Evolutionary conservation across 2,329 filamentous ascomycete genomes (phyloP).

Genomic region (Drechslerella stenobrocha): DNA sequence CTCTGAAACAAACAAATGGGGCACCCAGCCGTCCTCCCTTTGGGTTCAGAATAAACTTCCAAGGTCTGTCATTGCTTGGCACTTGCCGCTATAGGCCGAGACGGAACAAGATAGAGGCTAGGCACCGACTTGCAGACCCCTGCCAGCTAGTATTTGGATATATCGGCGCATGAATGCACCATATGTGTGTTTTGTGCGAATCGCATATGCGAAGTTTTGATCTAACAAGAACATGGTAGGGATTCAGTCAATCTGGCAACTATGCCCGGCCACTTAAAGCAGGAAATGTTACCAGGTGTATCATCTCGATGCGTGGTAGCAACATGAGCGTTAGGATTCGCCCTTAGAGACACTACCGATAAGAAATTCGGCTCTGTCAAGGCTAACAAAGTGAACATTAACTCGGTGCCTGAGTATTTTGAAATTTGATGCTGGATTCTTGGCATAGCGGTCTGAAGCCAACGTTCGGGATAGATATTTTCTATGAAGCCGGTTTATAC

Average conservation of each 20-base stretch:
- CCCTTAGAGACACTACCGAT: neutral
- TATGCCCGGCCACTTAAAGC: too few relatives aligned
- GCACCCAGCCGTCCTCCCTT: neutral
- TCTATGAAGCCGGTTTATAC: conserved; percentile 41
- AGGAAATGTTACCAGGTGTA: neutral
- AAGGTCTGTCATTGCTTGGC: too few relatives aligned
- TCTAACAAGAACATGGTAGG: neutral
- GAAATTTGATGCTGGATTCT: conserved; percentile 38
- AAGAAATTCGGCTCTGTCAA: conserved; percentile 1
- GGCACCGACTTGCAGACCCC: conserved; percentile 24
- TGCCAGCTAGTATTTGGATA: conserved; percentile 21
- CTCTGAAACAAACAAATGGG: neutral
- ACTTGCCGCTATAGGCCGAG: too few relatives aligned
- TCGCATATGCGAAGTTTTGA: conserved; percentile 21
- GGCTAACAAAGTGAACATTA: conserved; percentile 38
- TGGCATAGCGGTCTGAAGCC: conserved; percentile 33
- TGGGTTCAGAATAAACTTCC: too few relatives aligned
- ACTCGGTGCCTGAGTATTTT: conserved; percentile 35
- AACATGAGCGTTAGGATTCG: neutral
- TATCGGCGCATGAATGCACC: conserved; percentile 32
- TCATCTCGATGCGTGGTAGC: neutral
- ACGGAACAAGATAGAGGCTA: neutral
- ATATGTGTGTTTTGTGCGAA: conserved; percentile 35
- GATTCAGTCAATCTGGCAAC: too few relatives aligned
- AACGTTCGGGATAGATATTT: conserved; percentile 13